Base-by-base conservation (phyloP, 257 asterid species). In the Pogostemon cablin region DNA sequence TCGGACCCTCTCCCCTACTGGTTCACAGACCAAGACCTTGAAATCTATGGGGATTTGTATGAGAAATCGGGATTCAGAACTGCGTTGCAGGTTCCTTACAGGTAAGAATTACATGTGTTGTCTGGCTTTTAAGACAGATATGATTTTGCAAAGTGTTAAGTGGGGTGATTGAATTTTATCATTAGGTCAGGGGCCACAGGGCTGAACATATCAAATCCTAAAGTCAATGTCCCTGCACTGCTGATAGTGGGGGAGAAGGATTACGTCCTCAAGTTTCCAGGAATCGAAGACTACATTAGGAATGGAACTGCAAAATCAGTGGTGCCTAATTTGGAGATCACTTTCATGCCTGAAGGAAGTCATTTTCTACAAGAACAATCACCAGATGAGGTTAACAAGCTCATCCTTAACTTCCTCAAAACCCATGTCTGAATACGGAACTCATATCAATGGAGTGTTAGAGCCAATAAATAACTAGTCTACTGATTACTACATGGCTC, bases 361-460 rank as follows among this genome's bases (percentile, higher is more conserved):
- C 92, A 88, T 77, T 90, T 90, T 46, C 85, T 88, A 72, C 95
- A 88, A 70, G 93, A 88, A 83, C 96, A 87, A 65, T 80, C 81
- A 7, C 90, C 96, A 1, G 68, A 78, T 8, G 80, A 80, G 55
- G 87, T 86, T 32, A 87, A 83, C 52, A 37, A 77, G 34, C 86
- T 85, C 1, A 81, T 87, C 2, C 65, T 87, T 67, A 53, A 55
- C 80, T 89, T 87, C 43, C 90, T 87, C 25, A 75, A 72, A 20
- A 77, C 6, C 35, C 64, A 83, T 41, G 10, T 20, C 57, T 77
- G 76, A 75, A 25, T 7, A 9, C 1, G 9, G 9, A 52, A 6
- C 57, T 52, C 32, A 25, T 25, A 25, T 25, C 32, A 25, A 25
- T 25, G 32, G 32, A 58, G 20, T 38, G 2, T 11, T 59, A 44